These are phyloP conservation scores for Diaporthe citriasiana DNA, from an alignment of 2,329 filamentous ascomycete species.

Conservation along the genomic window DNA sequence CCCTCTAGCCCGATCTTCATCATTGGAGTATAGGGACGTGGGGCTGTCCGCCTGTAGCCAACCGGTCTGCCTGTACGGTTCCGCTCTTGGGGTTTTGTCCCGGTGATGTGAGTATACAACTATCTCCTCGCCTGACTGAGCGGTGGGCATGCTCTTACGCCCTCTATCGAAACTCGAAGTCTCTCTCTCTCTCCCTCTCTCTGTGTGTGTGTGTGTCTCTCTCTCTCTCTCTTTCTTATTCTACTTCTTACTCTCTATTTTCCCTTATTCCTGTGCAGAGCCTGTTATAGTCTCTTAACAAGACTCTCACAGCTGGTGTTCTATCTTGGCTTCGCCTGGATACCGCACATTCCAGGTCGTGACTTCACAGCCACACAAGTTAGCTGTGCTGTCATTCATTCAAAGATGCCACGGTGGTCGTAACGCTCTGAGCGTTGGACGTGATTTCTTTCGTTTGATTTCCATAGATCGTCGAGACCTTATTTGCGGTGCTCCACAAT, in stretches of 20 bases:
- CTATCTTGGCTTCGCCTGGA: too few relatives aligned
- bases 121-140: too few relatives aligned
- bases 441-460: conserved; percentile 7
- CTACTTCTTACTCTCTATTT: not conserved
- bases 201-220: too few relatives aligned
- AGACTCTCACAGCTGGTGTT: not conserved
- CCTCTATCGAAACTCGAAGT: too few relatives aligned
- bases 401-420: not conserved
- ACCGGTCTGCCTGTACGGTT: not conserved
- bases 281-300: too few relatives aligned
- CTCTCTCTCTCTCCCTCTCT: not conserved
- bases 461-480: conserved; percentile 13
- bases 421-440: not conserved
- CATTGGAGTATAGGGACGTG: too few relatives aligned
- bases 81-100: not conserved
- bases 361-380: not conserved
- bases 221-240: not conserved
- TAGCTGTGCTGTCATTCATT: not conserved
- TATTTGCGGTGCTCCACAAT: conserved; percentile 30
- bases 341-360: too few relatives aligned
- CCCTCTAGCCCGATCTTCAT: not conserved
- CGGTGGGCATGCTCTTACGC: not conserved
- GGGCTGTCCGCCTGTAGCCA: not conserved
- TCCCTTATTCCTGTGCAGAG: not conserved
- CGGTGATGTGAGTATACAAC: not conserved